These are phyloP conservation scores for Acanthamoeba lenticulata DNA, from an alignment of 208 protist genomes.

Conservation along the genomic window DNA sequence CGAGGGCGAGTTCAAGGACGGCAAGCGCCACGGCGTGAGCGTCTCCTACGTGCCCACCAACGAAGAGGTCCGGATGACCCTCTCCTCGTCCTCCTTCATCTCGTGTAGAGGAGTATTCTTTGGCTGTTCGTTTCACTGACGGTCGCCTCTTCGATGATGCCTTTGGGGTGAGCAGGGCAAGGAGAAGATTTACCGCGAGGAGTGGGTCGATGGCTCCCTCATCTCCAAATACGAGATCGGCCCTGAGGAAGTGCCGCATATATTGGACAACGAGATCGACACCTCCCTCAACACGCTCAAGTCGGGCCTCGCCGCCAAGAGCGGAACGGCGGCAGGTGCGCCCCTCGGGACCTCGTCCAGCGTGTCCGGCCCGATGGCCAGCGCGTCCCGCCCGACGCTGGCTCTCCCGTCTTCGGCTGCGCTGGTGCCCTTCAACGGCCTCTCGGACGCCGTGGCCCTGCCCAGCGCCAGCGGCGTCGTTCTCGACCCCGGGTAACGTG, in stretches of 20 bases:
- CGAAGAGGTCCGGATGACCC: background rate
- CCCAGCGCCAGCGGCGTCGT: background rate
- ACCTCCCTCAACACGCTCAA: background rate
- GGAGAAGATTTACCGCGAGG: constrained; percentile 16
- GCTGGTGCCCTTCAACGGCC: background rate
- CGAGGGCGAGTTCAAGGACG: constrained; percentile 41
- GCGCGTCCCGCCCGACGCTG: background rate
- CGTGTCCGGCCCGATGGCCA: background rate
- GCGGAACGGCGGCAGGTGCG: background rate
- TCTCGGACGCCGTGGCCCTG: background rate
- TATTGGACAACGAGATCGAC: constrained; percentile 24
- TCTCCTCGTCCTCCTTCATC: background rate
- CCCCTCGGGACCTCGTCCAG: background rate
- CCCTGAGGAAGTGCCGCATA: constrained; percentile 5
- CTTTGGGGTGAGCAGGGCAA: background rate
- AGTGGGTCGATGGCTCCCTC: constrained; percentile 19
- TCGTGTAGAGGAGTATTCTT: no score
- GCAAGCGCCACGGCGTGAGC: background rate
- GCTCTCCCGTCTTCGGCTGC: background rate
- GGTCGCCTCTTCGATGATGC: background rate
- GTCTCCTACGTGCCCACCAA: background rate
- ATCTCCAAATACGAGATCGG: constrained; percentile 39
- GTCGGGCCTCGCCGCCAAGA: background rate
- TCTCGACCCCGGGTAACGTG: background rate
- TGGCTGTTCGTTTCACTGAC: no score